Evolutionary conservation across 192 early-diverging fungal species (phyloP).

Genomic region (Backusella sp.): DNA sequence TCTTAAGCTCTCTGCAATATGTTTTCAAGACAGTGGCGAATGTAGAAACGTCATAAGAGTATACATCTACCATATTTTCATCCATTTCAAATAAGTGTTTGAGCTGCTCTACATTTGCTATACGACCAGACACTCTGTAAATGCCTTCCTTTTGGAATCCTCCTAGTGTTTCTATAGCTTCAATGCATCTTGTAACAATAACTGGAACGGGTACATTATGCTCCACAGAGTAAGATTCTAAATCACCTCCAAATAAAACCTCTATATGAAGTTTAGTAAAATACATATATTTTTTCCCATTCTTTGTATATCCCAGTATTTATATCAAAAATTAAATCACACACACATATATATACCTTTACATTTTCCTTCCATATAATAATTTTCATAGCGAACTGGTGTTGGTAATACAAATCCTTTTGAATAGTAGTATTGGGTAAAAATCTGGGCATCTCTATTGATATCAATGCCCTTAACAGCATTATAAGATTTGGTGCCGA

Average conservation of each 20-base stretch:
- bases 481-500: not conserved
- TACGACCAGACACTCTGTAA: constrained; percentile 37
- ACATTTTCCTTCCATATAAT: constrained; percentile 27
- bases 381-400: constrained; percentile 35
- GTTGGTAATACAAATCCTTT: constrained; percentile 8
- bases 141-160: constrained; percentile 38
- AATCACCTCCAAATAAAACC: constrained; percentile 33
- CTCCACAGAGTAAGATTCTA: constrained; percentile 26
- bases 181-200: constrained; percentile 33
- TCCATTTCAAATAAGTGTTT: constrained; percentile 33
- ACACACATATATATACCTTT: constrained; percentile 25
- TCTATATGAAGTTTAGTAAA: constrained; percentile 12
- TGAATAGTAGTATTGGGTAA: constrained; percentile 19
- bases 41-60: constrained; percentile 52
- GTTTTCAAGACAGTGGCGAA: constrained; percentile 63
- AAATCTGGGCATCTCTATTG: constrained; percentile 25
- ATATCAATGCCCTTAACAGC: constrained; percentile 4
- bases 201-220: constrained; percentile 32
- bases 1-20: constrained; percentile 60
- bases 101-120: constrained; percentile 32
- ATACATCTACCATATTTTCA: constrained; percentile 26
- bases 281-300: not conserved
- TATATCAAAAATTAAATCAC: no score
- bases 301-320: no score
- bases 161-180: constrained; percentile 30